Evolutionary conservation across 108 stramenopile genomes (phyloP), one percentile per base, ranked within the genome.

Genomic region (Parietichytrium sp.): DNA sequence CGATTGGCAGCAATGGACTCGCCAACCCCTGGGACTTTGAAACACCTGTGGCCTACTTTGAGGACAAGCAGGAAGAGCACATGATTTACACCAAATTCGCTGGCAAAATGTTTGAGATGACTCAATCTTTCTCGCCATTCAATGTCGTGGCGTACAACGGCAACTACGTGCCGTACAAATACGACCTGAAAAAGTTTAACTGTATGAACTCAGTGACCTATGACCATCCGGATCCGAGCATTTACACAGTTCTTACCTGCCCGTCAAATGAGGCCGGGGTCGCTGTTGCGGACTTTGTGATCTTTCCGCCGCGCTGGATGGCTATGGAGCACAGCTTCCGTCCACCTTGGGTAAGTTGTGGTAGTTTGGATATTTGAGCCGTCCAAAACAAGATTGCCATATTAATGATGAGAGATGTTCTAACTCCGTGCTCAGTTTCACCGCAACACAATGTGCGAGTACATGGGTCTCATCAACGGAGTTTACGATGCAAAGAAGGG

Each of bases 71-170:
- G 6, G 79, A 36, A 3, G 27, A 25, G 8, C 92, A 86, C 72
- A 83, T 51, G 47, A 82, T 92, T 47, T 42, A 85, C 47, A 91
- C 87, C 86, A 95, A 95, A 80, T 95, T 92, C 81, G 89, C 89
- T 8, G 86, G 89, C 8, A 47, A 87, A 18, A 77, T 96, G 27
- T 95, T 92, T 78, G 29, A 52, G n/a, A 80, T 82, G n/a, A 45
- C 83, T 26, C 27, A 31, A 23, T 25, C 23, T 10, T 91, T 92
- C 42, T 91, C 91, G 8, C 96, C 96, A 13, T 95, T 92, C 89
- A 92, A 94, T 81, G 96, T 97, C 7, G 94, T 96, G 29, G 96
- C 96, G 0, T 97, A 93, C 93, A 95, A 95, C 82, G 96, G 94
- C 10, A 97, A 94, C 80, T 96, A 95, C 78, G 55, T 90, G 3